These are phyloP conservation scores for Ascochyta viciae-villosae DNA, from an alignment of 2,329 filamentous ascomycete genomes.

Conservation along the genomic window DNA sequence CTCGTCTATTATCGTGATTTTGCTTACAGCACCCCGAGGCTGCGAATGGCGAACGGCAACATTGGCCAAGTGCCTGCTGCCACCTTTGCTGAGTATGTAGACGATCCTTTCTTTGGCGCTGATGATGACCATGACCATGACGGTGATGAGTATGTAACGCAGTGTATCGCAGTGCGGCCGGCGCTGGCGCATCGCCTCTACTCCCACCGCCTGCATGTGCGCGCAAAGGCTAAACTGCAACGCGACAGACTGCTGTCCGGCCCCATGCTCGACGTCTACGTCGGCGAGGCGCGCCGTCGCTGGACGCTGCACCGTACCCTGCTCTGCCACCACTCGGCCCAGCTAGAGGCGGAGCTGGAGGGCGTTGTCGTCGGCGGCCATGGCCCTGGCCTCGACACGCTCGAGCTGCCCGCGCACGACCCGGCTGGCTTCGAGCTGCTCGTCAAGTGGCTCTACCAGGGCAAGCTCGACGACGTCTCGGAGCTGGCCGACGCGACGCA, in stretches of 20 bases:
- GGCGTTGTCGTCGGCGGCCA: too few relatives aligned
- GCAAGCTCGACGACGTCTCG: constrained; percentile 58
- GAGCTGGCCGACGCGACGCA: constrained; percentile 53
- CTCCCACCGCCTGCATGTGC: constrained; percentile 48
- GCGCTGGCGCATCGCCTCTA: constrained; percentile 45
- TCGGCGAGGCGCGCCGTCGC: constrained; percentile 55
- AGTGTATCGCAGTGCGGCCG: constrained; percentile 40
- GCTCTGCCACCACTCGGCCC: constrained; percentile 60
- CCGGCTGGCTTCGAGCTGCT: constrained; percentile 61
- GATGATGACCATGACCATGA: background rate
- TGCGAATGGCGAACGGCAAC: constrained; percentile 56
- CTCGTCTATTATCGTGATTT: constrained; percentile 49
- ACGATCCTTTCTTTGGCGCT: constrained; percentile 32
- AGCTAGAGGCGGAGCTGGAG: constrained; percentile 48
- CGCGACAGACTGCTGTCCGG: constrained; percentile 61
- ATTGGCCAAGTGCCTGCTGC: constrained; percentile 57
- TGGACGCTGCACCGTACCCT: constrained; percentile 62
- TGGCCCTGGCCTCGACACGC: constrained; percentile 33
- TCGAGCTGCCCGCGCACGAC: constrained; percentile 59
- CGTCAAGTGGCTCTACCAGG: constrained; percentile 65
- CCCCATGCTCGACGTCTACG: constrained; percentile 59
- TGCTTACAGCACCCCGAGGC: constrained; percentile 53
- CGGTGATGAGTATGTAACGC: constrained; percentile 2
- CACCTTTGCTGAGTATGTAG: constrained; percentile 61
- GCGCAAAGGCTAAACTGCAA: constrained; percentile 55